Evolutionary conservation across 352 stramenopile species (phyloP).

Genomic region (Globisporangium sylvaticum): DNA sequence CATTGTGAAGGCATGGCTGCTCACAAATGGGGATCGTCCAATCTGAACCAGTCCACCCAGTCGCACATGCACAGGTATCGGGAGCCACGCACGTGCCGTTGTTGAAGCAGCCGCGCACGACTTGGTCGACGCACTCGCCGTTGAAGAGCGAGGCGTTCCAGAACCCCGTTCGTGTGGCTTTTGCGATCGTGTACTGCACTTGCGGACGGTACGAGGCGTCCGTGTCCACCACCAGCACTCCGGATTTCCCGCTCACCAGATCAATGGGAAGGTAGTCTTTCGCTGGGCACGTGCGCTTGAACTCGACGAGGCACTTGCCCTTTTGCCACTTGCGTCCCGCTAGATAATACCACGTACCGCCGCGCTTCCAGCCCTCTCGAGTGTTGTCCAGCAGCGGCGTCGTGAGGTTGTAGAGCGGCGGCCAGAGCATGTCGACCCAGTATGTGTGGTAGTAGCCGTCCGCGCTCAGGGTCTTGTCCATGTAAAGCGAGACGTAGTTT

Average conservation of each 20-base stretch:
- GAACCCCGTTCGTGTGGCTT: slow-evolving; percentile 43
- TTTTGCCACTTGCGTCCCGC: slow-evolving; percentile 85
- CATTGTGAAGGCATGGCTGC: slow-evolving; percentile 71
- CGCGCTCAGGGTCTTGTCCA: slow-evolving; percentile 82
- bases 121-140: slow-evolving; percentile 88
- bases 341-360: slow-evolving; percentile 72
- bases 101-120: slow-evolving; percentile 94
- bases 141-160: slow-evolving; percentile 53
- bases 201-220: slow-evolving; percentile 88
- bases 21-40: slow-evolving; percentile 76
- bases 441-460: slow-evolving; percentile 86
- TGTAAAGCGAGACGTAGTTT: slow-evolving; percentile 96
- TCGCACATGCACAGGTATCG: slow-evolving; percentile 74
- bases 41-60: slow-evolving; percentile 75
- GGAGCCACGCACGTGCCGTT: slow-evolving; percentile 93
- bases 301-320: slow-evolving; percentile 92
- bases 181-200: slow-evolving; percentile 69
- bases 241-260: slow-evolving; percentile 23
- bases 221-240: slow-evolving; percentile 85
- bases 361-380: slow-evolving; percentile 87
- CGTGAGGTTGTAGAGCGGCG: slow-evolving; percentile 88
- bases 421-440: slow-evolving; percentile 90
- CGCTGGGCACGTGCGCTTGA: slow-evolving; percentile 76
- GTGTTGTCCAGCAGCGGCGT: slow-evolving; percentile 86
- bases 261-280: slow-evolving; percentile 26